A percentile compares a stretch with the other conserved stretches of the same genome.
These are phyloP conservation scores for Acmispon strigosus DNA, from an alignment of 306 rosid species.

Conservation along the genomic window DNA sequence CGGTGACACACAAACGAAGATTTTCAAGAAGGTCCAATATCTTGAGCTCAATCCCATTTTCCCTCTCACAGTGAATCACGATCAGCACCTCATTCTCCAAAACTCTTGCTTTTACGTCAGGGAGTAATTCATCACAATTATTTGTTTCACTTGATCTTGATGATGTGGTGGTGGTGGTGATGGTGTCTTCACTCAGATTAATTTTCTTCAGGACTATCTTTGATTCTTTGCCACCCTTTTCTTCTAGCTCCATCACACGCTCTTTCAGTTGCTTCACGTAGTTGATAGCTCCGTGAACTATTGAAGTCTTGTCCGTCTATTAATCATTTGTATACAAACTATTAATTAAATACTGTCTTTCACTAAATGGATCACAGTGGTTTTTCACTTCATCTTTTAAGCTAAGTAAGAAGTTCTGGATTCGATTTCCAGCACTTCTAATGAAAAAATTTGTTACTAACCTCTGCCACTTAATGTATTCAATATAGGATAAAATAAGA, in stretches of 20 bases:
- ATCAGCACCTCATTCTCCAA: conserved; percentile 20
- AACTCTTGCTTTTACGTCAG: conserved; percentile 19
- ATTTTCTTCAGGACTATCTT: not conserved
- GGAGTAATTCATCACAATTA: not conserved
- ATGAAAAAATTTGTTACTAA: too few species aligned
- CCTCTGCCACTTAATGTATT: too few species aligned
- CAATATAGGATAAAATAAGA: too few species aligned
- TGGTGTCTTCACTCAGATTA: not conserved
- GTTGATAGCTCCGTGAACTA: conserved; percentile 22
- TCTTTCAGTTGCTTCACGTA: conserved; percentile 25
- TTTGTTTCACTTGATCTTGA: not conserved
- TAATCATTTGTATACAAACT: too few species aligned
- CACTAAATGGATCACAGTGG: too few species aligned
- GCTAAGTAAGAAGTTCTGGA: too few species aligned
- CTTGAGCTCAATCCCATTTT: conserved; percentile 14
- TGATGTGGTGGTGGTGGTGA: too few species aligned
- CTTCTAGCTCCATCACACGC: conserved; percentile 23
- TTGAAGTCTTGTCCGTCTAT: conserved; percentile 26
- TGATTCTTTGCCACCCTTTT: not conserved
- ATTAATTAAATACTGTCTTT: too few species aligned
- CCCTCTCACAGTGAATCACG: conserved; percentile 25
- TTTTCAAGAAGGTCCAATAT: conserved; percentile 16
- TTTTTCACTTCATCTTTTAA: too few species aligned
- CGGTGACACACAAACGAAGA: conserved; percentile 20
- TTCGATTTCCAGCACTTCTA: too few species aligned